Evolutionary conservation across 345 rosid species (phyloP), one percentile per base, ranked within the genome.

Genomic region (Gossypium rotundifolium): DNA sequence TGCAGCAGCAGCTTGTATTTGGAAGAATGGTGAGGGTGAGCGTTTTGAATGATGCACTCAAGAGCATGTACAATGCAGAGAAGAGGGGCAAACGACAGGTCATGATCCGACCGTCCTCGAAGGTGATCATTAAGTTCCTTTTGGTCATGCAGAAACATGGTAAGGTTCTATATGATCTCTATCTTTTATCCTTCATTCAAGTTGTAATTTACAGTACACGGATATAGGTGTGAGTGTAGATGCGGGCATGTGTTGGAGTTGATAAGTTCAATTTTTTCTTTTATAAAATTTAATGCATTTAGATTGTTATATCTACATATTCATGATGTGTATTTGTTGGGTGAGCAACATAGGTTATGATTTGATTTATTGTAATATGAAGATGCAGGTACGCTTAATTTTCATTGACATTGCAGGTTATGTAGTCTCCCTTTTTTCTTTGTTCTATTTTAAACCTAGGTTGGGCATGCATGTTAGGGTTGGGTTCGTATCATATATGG

Each of bases 91-190:
- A 90, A 71, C 84, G 91, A 2, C 96, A 90, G 81, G 93, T 87
- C 52, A 85, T 90, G 93, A 87, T 90, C 78, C 79, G 96, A 88
- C 96, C 96, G 58, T 90, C 93, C 71, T 90, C 96, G 0, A 90
- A 90, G 77, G 93, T 90, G 18, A 85, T 90, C 78, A 84, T 90
- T 86, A 90, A 90, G 87, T 87, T 90, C 77, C 91, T 90, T 29
- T 49, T 86, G 62, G 96, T 88, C 65, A 90, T 90, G 96, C 91
- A 90, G 76, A 90, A 90, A 76, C 96, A 90, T 76, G 96, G 95
- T 90, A 76, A 71, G 80, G 14, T 7, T 73, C 16, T 11, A 20
- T 3, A 5, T 67, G 65, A 14, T 59, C 2, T 58, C 13, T 0
- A 2, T 16, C 44, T 11, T 9, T 20, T 65, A 12, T 12, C 46